Percentiles rank a stretch among this genome's conserved stretches.
Conservation (phyloP, 2,329 filamentous ascomycete genomes). For the Pyrenophora tritici-repentis region DNA sequence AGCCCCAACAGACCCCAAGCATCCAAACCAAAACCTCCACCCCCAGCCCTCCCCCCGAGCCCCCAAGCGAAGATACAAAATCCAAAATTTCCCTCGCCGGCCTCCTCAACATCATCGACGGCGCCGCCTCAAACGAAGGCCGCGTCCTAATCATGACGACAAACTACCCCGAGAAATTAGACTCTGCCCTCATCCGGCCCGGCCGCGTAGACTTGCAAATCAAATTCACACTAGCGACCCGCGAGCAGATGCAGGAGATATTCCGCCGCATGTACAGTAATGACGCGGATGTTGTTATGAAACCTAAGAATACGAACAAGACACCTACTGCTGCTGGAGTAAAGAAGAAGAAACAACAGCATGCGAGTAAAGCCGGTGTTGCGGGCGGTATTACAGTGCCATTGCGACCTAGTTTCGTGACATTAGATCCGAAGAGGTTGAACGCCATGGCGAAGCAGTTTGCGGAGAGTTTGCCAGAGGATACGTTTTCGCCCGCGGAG, state of each 20-base stretch:
- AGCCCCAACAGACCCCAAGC: too few relatives aligned
- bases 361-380: too few relatives aligned
- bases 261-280: slow-evolving; percentile 28
- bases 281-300: too few relatives aligned
- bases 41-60: background rate
- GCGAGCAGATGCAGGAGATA: slow-evolving; percentile 13
- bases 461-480: slow-evolving; percentile 9
- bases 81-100: slow-evolving; percentile 72
- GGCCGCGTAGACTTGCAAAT: slow-evolving; percentile 62
- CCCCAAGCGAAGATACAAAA: too few relatives aligned
- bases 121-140: slow-evolving; percentile 76
- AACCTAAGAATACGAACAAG: too few relatives aligned
- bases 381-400: background rate
- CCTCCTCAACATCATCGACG: slow-evolving; percentile 82
- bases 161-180: slow-evolving; percentile 31
- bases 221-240: slow-evolving; percentile 23
- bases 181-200: slow-evolving; percentile 64
- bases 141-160: slow-evolving; percentile 37
- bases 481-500: slow-evolving; percentile 17
- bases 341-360: too few relatives aligned
- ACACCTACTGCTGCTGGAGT: too few relatives aligned
- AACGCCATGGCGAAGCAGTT: slow-evolving; percentile 8
- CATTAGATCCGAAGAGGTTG: background rate
- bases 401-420: background rate
- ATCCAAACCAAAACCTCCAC: background rate